A percentile compares a stretch with the other conserved stretches of the same genome.
Conservation (phyloP, 106 monocot genomes). For the Dendrobium catenatum region DNA sequence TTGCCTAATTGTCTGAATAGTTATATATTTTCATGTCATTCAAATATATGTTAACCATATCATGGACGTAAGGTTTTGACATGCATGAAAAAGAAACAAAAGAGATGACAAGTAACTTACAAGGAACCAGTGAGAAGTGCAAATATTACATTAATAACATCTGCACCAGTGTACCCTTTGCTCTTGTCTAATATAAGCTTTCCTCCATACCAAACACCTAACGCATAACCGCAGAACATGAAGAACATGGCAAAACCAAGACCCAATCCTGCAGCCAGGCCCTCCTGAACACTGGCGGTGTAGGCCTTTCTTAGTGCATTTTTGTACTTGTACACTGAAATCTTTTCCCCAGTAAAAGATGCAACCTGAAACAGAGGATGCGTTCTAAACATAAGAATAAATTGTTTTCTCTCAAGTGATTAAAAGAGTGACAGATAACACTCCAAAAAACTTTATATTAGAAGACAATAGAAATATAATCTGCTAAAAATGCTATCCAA, state of each 20-base stretch:
- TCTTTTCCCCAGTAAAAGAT: slow-evolving; percentile 67
- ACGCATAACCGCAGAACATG: slow-evolving; percentile 42
- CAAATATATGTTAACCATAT: no score
- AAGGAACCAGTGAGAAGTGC: slow-evolving; percentile 49
- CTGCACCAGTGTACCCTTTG: slow-evolving; percentile 43
- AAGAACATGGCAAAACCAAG: slow-evolving; percentile 36
- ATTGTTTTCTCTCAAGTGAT: neutral
- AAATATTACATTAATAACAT: slow-evolving; percentile 58
- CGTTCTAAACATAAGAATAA: neutral
- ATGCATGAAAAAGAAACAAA: neutral
- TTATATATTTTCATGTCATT: no score
- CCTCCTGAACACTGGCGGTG: slow-evolving; percentile 35
- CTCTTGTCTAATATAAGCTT: slow-evolving; percentile 33
- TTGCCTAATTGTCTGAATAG: no score
- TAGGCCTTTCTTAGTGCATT: slow-evolving; percentile 46
- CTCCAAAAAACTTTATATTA: neutral
- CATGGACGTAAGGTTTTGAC: neutral
- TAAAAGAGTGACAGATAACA: no score
- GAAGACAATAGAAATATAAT: neutral
- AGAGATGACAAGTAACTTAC: slow-evolving; percentile 23
- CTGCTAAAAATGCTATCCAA: neutral
- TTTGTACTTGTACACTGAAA: slow-evolving; percentile 39
- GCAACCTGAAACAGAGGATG: slow-evolving; percentile 33
- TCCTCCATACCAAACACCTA: slow-evolving; percentile 60
- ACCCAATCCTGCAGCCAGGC: slow-evolving; percentile 45